Base-by-base conservation (phyloP, 257 asterid species). In the Solanum phureja region DNA sequence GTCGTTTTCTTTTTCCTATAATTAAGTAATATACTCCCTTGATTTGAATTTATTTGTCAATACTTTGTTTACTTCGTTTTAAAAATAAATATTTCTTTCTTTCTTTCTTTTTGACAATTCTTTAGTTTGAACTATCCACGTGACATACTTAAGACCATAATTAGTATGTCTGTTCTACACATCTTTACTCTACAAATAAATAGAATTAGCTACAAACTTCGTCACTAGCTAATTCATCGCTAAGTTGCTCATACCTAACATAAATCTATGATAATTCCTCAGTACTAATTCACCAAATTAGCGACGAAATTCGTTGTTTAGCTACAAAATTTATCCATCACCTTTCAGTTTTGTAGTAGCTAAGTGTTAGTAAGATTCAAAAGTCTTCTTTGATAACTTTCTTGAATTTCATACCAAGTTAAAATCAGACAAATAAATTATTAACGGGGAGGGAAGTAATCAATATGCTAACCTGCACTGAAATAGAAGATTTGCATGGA, bases 401-500 rank as follows among this genome's bases (percentile, higher is more conserved):
- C 35, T n/a, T 29, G 13, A 69, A n/a, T 7, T 27, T 69, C 1
- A 1, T 29, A 69, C 0, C 38, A 1, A 6, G 8, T 69, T 1
- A 10, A 11, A 66, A 66, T 0, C 9, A 24, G 3, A 62, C 6
- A 62, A 62, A 23, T 11, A 62, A 10, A n/a, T 62, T 62, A 2
- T 0, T 56, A 9, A 62, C 2, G 0, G 1, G 10, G 12, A 23
- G 14, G 29, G 3, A 64, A 24, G 8, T 24, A 24, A 64, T 24
- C 83, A 40, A n/a, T 77, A 77, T 44, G 56, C 89, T 66, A 46
- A 88, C 93, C 90, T 77, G 90, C 62, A 91, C 18, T 87, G 72
- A 84, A 19, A 92, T 75, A 35, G 76, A 72, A 19, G 94, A 90
- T 86, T 86, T 88, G 87, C 94, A 91, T 52, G 94, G 93, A 35